Base-by-base conservation (phyloP, 2,329 filamentous ascomycete genomes). In the Microsporum audouinii region DNA sequence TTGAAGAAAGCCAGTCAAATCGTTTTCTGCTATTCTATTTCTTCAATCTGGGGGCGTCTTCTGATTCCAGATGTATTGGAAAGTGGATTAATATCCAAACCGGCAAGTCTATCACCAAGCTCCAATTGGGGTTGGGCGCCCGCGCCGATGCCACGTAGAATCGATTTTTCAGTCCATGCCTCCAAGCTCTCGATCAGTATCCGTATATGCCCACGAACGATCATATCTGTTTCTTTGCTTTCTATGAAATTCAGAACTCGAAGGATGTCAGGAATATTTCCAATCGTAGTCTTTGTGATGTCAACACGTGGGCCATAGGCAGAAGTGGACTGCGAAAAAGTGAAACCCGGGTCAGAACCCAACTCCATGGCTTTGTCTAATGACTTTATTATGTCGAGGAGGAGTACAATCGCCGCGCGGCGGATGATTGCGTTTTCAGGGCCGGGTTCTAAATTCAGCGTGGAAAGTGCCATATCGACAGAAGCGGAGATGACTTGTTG, bases 81-180 rank as follows among this genome's bases (percentile, higher is more conserved):
- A 31, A 72, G 60, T 10, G 74, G 75, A 63, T 74, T 60, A 55
- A 77, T 65, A 61, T 64, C 63, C 53, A 77, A 64, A 2, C 75
- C 75, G 59, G 73, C 73, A 62, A 77, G 70, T 4, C 65, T 68
- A 65, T 75, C 71, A 5, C 72, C 71, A 27, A 77, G 60, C 51
- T 71, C 71, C 51, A 76, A 62, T 47, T 65, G 64, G 1, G 69
- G 67, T 58, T 63, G 56, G 43, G 41, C 64, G 39, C 65, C 59
- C 12, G 62, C 60, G 31, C 61, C 64, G 7, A 66, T 68, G 0
- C 72, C 74, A 71, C 71, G 74, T 57, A 77, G 60, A 53, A 77
- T 61, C 8, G 71, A 71, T 65, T 76, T 77, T 64, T 76, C 73
- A 60, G 74, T 60, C 75, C 75, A 77, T 8, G 72, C 71, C 65